A percentile compares a stretch with the other conserved stretches of the same genome.
phyloP scores from a whole-genome alignment of 257 asterid genomes.

The Gardenia jasminoides region DNA sequence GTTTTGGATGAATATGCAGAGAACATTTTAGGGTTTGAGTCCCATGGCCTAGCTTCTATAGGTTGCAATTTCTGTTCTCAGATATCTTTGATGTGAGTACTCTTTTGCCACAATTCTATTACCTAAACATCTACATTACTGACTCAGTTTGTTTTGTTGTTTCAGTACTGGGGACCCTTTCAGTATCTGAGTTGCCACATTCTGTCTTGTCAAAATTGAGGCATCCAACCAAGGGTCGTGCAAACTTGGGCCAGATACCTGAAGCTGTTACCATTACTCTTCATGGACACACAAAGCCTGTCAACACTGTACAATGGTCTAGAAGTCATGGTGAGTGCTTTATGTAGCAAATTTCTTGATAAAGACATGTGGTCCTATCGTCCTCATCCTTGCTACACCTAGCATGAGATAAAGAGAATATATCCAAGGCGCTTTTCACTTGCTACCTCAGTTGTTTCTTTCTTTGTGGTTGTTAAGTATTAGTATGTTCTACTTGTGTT shows the following conservation, averaged over 20 bases:
- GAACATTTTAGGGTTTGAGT: background rate
- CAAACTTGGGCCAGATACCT: constrained; percentile 29
- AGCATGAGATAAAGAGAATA: background rate
- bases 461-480: background rate
- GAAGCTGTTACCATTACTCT: constrained; percentile 47
- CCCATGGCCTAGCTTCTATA: background rate
- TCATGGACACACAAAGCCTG: constrained; percentile 69
- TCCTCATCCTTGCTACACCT: background rate
- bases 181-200: constrained; percentile 55
- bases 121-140: background rate
- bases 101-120: background rate
- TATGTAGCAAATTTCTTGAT: constrained; percentile 6
- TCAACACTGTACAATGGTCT: constrained; percentile 86
- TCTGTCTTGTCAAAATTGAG: constrained; percentile 47
- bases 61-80: background rate
- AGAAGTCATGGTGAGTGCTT: constrained; percentile 56
- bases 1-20: background rate
- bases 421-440: background rate
- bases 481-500: background rate
- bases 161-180: constrained; percentile 58
- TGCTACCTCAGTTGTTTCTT: constrained; percentile 1
- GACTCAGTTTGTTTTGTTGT: background rate
- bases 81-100: background rate
- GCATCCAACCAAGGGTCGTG: constrained; percentile 34
- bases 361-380: background rate